Evolutionary conservation across 352 stramenopile species (phyloP), one percentile per base, ranked within the genome.

Genomic region (Hyaloperonospora brassicae): DNA sequence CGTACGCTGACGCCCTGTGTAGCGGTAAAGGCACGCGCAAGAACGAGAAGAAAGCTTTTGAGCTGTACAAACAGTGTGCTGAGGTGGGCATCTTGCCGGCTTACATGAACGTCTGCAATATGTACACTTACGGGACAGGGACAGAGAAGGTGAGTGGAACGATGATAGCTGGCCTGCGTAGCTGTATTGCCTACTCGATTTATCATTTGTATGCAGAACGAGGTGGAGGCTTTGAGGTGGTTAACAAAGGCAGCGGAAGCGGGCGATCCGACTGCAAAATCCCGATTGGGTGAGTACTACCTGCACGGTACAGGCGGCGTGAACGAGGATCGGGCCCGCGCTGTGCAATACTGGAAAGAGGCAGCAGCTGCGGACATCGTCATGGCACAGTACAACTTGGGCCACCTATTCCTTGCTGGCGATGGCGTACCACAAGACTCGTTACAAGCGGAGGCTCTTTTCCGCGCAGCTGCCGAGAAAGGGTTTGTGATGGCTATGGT

Each of bases 401-500:
- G 76, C 4, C 84, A 82, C 30, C 31, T 93, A 5, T 89, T 75
- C 43, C 57, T 89, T 23, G 84, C 71, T 7, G 84, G 84, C 3
- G 73, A 88, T 21, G 76, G 73, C 40, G 73, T 92, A 7, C 58
- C 61, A 0, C 53, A 77, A 46, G 64, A 90, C 59, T 55, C 73
- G 7, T 61, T 86, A 4, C 65, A 86, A 51, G 84, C 84, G 5
- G 83, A 90, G 44, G 62, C 76, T 30, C 66, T 90, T 2, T 93
- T 93, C 52, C 76, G 80, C 12, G 68, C 70, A 31, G 79, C 84
- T 4, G 81, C 84, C 0, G 80, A 88, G 10, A 78, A 90, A 49
- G 81, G 81, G 5, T 89, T 91, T 50, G 77, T 89, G 55, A 89
- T 92, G 77, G 84, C 84, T 10, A 93, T 93, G 77, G 76, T 93